Evolutionary conservation across 2,329 filamentous ascomycete species (phyloP), one percentile per base, ranked within the genome.

Genomic region (Botrytis aclada): DNA sequence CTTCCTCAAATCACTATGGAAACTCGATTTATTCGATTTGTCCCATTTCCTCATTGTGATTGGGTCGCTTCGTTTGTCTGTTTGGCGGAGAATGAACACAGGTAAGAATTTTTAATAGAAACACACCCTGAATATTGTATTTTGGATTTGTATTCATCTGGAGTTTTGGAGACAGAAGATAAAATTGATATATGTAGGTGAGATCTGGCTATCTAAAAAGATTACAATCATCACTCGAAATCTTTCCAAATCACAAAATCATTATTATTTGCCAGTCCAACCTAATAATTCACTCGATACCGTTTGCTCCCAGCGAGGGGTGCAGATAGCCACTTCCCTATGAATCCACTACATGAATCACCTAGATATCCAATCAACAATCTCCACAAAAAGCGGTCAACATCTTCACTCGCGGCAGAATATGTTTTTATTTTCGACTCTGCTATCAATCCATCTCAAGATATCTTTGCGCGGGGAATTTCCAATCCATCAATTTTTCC

Each of bases 351-450:
- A 22, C 9, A 58, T 12, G 9, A 20, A 34, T 10, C 10, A 58
- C 12, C 4, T 22, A n/a, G n/a, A n/a, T n/a, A 45, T 12, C 56
- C n/a, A 22, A 34, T 20, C 29, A 34, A 32, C 4, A 10, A 60
- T 25, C 25, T 0, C 22, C 14, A 43, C 9, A 41, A 16, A 69
- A 69, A 34, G 51, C 65, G 65, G 65, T 69, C 65, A 43, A 18
- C 1, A 8, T 18, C 2, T 32, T 14, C 1, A n/a, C 39, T 20
- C 1, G 1, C 22, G 65, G 65, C 65, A 69, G 47, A 69, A 69
- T 69, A 41, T 56, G 56, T 69, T 69, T 69, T 69, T 69, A 69
- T 69, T 69, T 69, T 69, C 65, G 47, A 69, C n/a, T n/a, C 60
- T 41, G 22, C 34, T 16, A 61, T 3, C 22, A 62, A 39, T n/a